Conservation (phyloP, 768 basidiomycete species). For the Amanita exitialis region DNA sequence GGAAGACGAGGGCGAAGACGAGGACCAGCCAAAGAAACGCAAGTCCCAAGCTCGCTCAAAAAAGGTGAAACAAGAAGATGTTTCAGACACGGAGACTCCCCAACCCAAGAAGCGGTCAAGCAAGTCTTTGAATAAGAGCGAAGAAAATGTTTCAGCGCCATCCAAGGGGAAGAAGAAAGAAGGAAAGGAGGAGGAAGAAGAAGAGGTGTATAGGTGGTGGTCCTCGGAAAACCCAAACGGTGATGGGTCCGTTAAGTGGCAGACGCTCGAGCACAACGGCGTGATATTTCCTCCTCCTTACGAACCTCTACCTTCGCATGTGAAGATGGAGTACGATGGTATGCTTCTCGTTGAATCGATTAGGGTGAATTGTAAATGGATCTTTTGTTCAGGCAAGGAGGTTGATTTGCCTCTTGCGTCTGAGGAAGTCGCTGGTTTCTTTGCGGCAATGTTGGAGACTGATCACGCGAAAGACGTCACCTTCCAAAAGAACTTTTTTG, state of each 20-base stretch:
- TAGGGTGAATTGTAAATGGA: slow-evolving; percentile 6
- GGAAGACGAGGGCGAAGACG: slow-evolving; percentile 35
- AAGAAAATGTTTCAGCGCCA: slow-evolving; percentile 27
- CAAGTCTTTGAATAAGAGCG: slow-evolving; percentile 33
- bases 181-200: slow-evolving; percentile 54
- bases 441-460: slow-evolving; percentile 84
- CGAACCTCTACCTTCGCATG: slow-evolving; percentile 64
- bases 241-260: slow-evolving; percentile 83
- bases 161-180: slow-evolving; percentile 39
- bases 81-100: slow-evolving; percentile 27
- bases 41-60: slow-evolving; percentile 38
- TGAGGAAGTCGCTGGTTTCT: slow-evolving; percentile 97
- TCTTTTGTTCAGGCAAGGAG: slow-evolving; percentile 45
- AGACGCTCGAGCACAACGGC: slow-evolving; percentile 88
- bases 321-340: slow-evolving; percentile 98
- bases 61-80: slow-evolving; percentile 45
- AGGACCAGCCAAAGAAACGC: slow-evolving; percentile 24
- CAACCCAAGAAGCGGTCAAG: slow-evolving; percentile 34
- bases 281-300: slow-evolving; percentile 96
- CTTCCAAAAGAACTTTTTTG: slow-evolving; percentile 95
- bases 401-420: slow-evolving; percentile 75
- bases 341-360: slow-evolving; percentile 9
- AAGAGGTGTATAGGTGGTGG: slow-evolving; percentile 83
- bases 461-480: slow-evolving; percentile 82
- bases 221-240: slow-evolving; percentile 55